phyloP scores from a whole-genome alignment of 192 early-diverging fungal genomes.

The Podila verticillata region DNA sequence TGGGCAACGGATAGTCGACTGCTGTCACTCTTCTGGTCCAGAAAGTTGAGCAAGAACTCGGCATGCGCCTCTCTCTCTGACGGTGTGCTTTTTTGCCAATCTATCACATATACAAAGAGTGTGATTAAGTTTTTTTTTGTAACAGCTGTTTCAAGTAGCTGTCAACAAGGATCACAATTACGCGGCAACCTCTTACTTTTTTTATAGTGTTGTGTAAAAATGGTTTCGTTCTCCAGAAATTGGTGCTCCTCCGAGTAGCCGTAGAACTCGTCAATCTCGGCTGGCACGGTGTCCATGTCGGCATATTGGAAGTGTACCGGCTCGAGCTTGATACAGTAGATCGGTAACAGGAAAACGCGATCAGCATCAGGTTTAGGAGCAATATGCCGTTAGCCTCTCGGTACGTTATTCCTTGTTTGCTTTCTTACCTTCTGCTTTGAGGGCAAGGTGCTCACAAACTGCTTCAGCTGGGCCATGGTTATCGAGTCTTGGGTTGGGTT shows the following conservation, averaged over 20 bases:
- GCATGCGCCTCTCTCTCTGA: constrained; percentile 58
- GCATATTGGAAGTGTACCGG: constrained; percentile 59
- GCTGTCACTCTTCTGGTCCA: constrained; percentile 62
- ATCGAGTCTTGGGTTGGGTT: constrained; percentile 57
- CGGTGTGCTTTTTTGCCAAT: constrained; percentile 52
- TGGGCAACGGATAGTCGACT: constrained; percentile 62
- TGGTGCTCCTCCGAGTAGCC: constrained; percentile 61
- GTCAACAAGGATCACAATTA: background rate
- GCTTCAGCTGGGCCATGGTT: constrained; percentile 63
- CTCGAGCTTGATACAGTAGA: constrained; percentile 35
- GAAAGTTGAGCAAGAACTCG: constrained; percentile 62
- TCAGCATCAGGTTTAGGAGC: background rate
- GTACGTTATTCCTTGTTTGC: background rate
- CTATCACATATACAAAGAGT: constrained; percentile 22
- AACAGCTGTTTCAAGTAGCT: background rate
- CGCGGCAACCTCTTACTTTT: constrained; percentile 29
- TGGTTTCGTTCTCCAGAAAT: constrained; percentile 50
- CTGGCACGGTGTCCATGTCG: constrained; percentile 57
- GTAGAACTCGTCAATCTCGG: constrained; percentile 69
- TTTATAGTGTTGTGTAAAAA: constrained; percentile 53
- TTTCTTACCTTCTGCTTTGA: constrained; percentile 56
- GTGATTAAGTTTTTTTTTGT: background rate
- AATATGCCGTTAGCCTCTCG: background rate
- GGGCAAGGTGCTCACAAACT: constrained; percentile 62
- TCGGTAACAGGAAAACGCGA: background rate